These are phyloP conservation scores for Rhodotorula sp. DNA, from an alignment of 1,284 basidiomycete genomes.

Conservation along the genomic window DNA sequence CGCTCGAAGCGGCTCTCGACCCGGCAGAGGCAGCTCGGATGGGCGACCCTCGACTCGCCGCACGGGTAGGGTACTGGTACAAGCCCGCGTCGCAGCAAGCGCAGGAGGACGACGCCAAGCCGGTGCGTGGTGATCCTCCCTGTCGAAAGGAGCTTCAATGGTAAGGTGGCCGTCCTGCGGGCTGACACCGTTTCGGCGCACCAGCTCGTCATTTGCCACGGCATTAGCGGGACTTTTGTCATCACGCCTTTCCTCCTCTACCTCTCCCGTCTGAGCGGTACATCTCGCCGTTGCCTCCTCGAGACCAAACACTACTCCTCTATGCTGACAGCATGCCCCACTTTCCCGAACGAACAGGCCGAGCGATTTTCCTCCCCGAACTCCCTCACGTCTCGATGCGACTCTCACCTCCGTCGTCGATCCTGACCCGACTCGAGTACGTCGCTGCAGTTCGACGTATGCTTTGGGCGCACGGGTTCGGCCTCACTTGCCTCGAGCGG, in stretches of 20 bases:
- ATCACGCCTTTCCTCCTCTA: constrained; percentile 16
- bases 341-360: constrained; percentile 6
- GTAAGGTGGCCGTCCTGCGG: no score
- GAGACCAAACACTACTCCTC: rapidly evolving
- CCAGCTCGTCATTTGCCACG: constrained; percentile 34
- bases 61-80: constrained; percentile 32
- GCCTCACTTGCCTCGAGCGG: constrained; percentile 22
- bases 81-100: constrained; percentile 21
- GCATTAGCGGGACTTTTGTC: constrained; percentile 29
- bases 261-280: constrained; percentile 14
- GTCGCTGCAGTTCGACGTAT: constrained; percentile 30
- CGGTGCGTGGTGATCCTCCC: no score
- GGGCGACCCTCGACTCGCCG: constrained; percentile 10
- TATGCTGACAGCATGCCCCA: neutral
- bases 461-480: constrained; percentile 39
- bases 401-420: constrained; percentile 26
- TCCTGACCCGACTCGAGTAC: constrained; percentile 31
- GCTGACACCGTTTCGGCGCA: neutral
- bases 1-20: constrained; percentile 34
- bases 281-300: neutral
- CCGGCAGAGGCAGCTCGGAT: constrained; percentile 17
- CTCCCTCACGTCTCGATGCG: constrained; percentile 37
- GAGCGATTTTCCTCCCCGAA: constrained; percentile 36
- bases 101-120: constrained; percentile 18
- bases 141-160: no score